phyloP scores from a whole-genome alignment of 139 green algal species.

The Volvox africanus region DNA sequence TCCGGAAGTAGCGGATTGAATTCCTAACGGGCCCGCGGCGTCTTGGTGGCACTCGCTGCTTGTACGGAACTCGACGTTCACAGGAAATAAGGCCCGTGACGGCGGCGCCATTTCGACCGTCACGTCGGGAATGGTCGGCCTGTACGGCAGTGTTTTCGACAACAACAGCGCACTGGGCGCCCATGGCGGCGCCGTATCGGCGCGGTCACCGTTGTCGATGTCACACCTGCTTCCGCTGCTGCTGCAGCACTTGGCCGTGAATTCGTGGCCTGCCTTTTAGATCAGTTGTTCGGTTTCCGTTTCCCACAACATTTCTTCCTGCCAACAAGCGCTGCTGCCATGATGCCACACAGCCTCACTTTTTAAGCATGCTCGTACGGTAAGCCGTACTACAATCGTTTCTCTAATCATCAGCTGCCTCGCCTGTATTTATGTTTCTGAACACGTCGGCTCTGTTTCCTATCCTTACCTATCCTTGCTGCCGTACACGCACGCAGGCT shows the following conservation, averaged over 20 bases:
- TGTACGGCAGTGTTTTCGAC: not conserved
- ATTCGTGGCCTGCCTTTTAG: no score
- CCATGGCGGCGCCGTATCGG: not conserved
- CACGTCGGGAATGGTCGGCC: not conserved
- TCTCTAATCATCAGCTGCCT: not conserved
- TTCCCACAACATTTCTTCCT: no score
- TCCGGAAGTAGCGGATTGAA: no score
- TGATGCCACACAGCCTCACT: not conserved
- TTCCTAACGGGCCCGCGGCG: not conserved
- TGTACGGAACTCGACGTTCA: not conserved
- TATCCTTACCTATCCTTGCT: no score
- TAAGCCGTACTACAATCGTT: no score
- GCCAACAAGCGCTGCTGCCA: no score
- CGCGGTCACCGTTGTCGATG: not conserved
- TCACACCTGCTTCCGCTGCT: no score
- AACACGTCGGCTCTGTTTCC: not conserved
- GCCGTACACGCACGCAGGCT: no score
- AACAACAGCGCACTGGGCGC: not conserved
- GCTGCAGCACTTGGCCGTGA: no score
- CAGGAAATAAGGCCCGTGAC: not conserved
- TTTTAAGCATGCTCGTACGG: not conserved
- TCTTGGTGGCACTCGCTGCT: not conserved
- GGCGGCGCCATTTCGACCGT: not conserved
- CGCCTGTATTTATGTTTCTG: not conserved
- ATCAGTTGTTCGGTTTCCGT: no score